These are phyloP conservation scores for Hydnum rufescens DNA, from an alignment of 768 basidiomycete species.

Conservation along the genomic window DNA sequence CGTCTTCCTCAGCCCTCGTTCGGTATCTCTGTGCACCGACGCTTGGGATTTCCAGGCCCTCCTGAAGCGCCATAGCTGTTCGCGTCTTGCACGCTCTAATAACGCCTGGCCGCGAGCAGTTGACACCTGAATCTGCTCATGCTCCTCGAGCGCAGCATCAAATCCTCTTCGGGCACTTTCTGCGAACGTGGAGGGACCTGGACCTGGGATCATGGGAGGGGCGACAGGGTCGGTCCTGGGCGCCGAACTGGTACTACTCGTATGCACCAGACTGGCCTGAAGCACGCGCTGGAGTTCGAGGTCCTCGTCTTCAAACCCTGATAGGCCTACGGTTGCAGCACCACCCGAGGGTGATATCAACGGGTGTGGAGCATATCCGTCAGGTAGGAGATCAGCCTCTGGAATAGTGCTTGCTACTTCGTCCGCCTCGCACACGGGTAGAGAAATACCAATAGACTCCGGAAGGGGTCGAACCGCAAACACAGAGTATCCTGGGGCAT, in stretches of 20 bases:
- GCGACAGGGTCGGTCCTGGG: not conserved
- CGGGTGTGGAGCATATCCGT: no score
- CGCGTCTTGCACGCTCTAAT: conserved; percentile 1
- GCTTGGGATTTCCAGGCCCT: not conserved
- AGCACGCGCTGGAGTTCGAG: conserved; percentile 72
- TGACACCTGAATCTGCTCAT: not conserved
- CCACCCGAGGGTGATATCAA: not conserved
- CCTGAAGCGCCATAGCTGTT: not conserved
- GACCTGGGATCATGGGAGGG: not conserved
- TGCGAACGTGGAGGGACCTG: not conserved
- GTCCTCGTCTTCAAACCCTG: conserved; percentile 61
- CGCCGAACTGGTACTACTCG: not conserved
- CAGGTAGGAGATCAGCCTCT: not conserved
- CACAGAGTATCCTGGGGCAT: conserved; percentile 49
- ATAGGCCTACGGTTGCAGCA: conserved; percentile 1
- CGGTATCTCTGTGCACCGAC: not conserved
- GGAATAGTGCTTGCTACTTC: conserved; percentile 44
- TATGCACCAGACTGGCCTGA: conserved; percentile 19
- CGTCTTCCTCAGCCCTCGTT: conserved; percentile 26
- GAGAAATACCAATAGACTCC: not conserved
- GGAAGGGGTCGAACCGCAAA: conserved; percentile 34
- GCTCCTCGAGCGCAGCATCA: not conserved
- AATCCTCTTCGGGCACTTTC: conserved; percentile 6
- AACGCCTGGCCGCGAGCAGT: not conserved
- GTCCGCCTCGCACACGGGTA: conserved; percentile 32